Evolutionary conservation across 768 basidiomycete genomes (phyloP).

Genomic region (Russula earlei): DNA sequence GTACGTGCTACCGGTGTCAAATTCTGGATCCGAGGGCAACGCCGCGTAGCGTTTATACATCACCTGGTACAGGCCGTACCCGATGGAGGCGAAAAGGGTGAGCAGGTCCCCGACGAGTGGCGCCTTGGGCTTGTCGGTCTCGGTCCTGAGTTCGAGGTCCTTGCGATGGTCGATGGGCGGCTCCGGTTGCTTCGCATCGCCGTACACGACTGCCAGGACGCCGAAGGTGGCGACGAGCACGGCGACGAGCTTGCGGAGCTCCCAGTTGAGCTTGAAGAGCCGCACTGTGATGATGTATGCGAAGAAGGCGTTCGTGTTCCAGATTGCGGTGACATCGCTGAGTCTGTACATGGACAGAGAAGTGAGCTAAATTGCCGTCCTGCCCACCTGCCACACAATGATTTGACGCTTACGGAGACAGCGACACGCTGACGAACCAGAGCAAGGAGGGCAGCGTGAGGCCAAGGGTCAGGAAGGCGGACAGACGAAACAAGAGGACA

Average conservation of each 20-base stretch:
- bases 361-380: neutral
- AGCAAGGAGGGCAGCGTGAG: constrained; percentile 56
- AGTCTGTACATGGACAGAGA: constrained; percentile 35
- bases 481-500: constrained; percentile 29
- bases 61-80: constrained; percentile 75
- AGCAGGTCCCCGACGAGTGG: constrained; percentile 67
- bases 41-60: constrained; percentile 75
- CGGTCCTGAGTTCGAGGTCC: neutral
- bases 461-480: constrained; percentile 38
- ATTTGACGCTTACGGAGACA: constrained; percentile 53
- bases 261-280: constrained; percentile 54
- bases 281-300: constrained; percentile 81
- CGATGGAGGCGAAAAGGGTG: constrained; percentile 61
- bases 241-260: constrained; percentile 52
- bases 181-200: constrained; percentile 34
- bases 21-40: constrained; percentile 54
- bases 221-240: constrained; percentile 77
- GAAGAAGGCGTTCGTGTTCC: constrained; percentile 89
- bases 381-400: neutral
- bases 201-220: constrained; percentile 74
- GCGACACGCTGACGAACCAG: constrained; percentile 65
- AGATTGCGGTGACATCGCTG: constrained; percentile 70
- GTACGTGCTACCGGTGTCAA: constrained; percentile 35
- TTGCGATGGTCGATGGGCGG: constrained; percentile 9
- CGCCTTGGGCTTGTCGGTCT: constrained; percentile 29